Conservation (phyloP, 2,329 filamentous ascomycete species). For the Fusarium brevicatenulatum region DNA sequence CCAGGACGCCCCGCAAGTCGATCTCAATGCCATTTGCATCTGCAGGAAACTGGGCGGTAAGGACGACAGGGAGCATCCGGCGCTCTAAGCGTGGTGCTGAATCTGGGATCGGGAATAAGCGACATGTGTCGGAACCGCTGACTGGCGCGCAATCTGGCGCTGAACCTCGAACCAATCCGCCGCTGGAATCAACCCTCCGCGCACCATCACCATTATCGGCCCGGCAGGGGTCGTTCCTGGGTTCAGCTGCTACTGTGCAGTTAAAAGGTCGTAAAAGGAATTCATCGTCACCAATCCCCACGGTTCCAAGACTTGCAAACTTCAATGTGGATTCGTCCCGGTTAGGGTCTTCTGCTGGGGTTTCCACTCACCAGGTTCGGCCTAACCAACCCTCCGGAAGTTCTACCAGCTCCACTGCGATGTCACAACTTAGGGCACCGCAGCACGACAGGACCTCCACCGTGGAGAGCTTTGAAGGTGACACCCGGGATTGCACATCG, state of each 20-base stretch:
- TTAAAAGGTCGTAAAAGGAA: constrained; percentile 54
- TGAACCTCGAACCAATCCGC: constrained; percentile 44
- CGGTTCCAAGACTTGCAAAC: constrained; percentile 63
- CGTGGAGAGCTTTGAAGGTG: constrained; percentile 75
- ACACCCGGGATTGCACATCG: constrained; percentile 71
- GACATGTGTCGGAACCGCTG: constrained; percentile 65
- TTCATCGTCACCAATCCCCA: constrained; percentile 65
- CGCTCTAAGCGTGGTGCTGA: constrained; percentile 62
- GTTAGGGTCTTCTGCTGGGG: constrained; percentile 55
- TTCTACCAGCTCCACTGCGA: constrained; percentile 55
- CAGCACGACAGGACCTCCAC: constrained; percentile 61
- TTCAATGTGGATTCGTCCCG: constrained; percentile 65
- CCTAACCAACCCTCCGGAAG: constrained; percentile 56
- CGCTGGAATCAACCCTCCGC: constrained; percentile 40
- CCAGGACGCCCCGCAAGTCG: constrained; percentile 61
- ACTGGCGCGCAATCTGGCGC: constrained; percentile 46
- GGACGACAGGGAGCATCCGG: constrained; percentile 62
- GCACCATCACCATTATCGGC: constrained; percentile 33
- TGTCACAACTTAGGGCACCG: constrained; percentile 51
- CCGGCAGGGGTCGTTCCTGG: constrained; percentile 40
- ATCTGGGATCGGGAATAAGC: constrained; percentile 55
- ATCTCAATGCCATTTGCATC: constrained; percentile 70
- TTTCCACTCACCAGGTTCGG: constrained; percentile 51
- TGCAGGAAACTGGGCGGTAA: constrained; percentile 66
- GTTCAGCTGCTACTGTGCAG: constrained; percentile 41